Evolutionary conservation across 805 yeast species (phyloP), one percentile per base, ranked within the genome.

Genomic region (Sugiyamaella smithiae): DNA sequence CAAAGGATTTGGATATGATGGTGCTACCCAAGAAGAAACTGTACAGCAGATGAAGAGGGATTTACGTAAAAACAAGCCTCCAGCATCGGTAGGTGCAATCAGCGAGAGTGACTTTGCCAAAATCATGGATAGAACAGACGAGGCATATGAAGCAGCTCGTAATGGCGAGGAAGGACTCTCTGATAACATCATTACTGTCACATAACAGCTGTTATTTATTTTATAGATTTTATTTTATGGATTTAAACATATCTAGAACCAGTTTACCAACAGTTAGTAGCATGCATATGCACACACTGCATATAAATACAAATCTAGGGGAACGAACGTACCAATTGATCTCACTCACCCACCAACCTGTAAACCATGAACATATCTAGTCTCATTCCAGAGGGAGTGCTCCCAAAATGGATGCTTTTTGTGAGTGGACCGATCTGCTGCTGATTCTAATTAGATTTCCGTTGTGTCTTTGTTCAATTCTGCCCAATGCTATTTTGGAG

Each of bases 381-480:
- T 5, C 22, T 35, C 11, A 19, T 35, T 7, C 38, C 38, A 12
- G 38, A 53, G 6, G 88, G 89, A 8, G 61, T 74, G 40, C 68
- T 85, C 43, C 91, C 93, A 42, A 84, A 84, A 69, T 85, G 95
- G 88, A 72, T 84, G 35, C 69, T 86, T 36, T 82, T 88, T 62
- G 84, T 83, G 59, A 32, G 72, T 57, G 7, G n/a, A n/a, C n/a
- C 19, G 22, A 19, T 50, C 14, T 25, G 33, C 53, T 58, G 49
- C 16, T 75, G 61, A 42, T 22, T 26, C 42, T 40, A 33, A 29
- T n/a, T 24, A 61, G 67, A 80, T 81, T 61, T 87, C 97, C 0
- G 82, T 84, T 1, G 97, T 91, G n/a, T 88, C 97, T 1, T 73
- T 87, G 25, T 88, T 93, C 75, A 93, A 93, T 67, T 88, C 97